A percentile compares a stretch with the other conserved stretches of the same genome.
Conservation (phyloP, 805 yeast species). For the Starmera amethionina region DNA sequence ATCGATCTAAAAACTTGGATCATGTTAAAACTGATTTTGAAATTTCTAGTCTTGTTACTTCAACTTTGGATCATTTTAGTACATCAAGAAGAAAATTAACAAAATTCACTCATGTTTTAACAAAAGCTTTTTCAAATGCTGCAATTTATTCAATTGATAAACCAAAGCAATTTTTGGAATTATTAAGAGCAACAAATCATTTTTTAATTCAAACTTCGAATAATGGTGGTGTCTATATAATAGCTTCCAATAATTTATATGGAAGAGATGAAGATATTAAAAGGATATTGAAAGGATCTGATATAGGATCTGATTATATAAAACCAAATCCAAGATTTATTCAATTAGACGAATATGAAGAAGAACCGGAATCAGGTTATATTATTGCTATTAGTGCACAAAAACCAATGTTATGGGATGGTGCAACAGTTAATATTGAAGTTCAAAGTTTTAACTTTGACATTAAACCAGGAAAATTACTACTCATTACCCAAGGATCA, state of each 20-base stretch:
- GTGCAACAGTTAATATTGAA: constrained; percentile 52
- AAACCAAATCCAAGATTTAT: constrained; percentile 15
- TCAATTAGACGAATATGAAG: constrained; percentile 16
- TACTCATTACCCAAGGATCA: constrained; percentile 66
- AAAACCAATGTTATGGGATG: constrained; percentile 89
- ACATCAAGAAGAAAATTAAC: constrained; percentile 72
- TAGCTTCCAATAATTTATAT: constrained; percentile 50
- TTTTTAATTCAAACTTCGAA: constrained; percentile 67
- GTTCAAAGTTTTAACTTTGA: constrained; percentile 33
- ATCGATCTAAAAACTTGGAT: constrained; percentile 61
- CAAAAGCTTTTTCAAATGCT: constrained; percentile 67
- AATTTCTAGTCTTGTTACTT: constrained; percentile 31
- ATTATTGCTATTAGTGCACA: constrained; percentile 67
- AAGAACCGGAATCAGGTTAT: constrained; percentile 40
- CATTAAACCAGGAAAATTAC: constrained; percentile 56
- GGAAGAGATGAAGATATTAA: constrained; percentile 33
- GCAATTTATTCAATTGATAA: constrained; percentile 47
- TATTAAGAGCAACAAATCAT: constrained; percentile 58
- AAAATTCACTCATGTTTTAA: constrained; percentile 61
- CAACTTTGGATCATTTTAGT: constrained; percentile 62
- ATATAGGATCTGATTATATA: constrained; percentile 40
- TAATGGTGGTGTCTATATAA: constrained; percentile 65
- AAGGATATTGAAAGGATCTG: constrained; percentile 34
- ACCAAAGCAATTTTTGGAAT: constrained; percentile 41
- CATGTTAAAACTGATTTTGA: constrained; percentile 27